phyloP scores from a whole-genome alignment of 176 grass and related monocot species.

The Paspalum notatum region DNA sequence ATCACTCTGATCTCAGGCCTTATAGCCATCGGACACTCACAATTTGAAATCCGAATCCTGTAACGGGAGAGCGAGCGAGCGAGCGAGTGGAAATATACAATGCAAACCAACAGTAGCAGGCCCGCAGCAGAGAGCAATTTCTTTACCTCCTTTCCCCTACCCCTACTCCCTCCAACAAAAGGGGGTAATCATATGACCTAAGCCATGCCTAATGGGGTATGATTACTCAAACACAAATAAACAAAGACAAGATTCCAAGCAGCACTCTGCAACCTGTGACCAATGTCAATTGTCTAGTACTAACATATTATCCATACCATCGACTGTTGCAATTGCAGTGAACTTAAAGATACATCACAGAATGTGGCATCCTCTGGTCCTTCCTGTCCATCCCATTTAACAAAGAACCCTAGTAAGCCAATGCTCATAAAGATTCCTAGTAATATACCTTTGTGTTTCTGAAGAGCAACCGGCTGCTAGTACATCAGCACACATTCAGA shows the following conservation, averaged over 20 bases:
- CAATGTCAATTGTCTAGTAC: neutral
- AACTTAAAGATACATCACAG: neutral
- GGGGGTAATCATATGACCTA: slow-evolving; percentile 15
- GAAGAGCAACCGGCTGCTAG: neutral
- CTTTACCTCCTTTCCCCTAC: neutral
- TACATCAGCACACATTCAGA: neutral
- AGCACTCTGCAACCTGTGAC: slow-evolving; percentile 1
- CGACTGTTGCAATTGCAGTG: slow-evolving; percentile 20
- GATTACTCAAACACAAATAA: slow-evolving; percentile 33
- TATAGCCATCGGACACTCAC: neutral
- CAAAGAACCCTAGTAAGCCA: neutral
- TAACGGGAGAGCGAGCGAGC: neutral
- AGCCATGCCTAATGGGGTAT: slow-evolving; percentile 31
- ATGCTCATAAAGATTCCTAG: slow-evolving; percentile 17
- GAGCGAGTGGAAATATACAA: neutral
- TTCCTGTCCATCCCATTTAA: slow-evolving; percentile 4
- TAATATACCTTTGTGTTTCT: neutral
- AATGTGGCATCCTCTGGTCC: neutral
- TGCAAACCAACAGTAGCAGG: neutral
- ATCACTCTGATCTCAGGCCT: neutral
- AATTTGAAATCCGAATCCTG: no score
- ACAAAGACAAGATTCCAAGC: slow-evolving; percentile 39
- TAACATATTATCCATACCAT: slow-evolving; percentile 14
- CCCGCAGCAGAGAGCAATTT: neutral
- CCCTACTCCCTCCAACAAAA: slow-evolving; percentile 15